Percentiles rank a stretch among this genome's conserved stretches.
These are phyloP conservation scores for Chytridium lagenaria DNA, from an alignment of 371 early-diverging fungal genomes.

Conservation along the genomic window DNA sequence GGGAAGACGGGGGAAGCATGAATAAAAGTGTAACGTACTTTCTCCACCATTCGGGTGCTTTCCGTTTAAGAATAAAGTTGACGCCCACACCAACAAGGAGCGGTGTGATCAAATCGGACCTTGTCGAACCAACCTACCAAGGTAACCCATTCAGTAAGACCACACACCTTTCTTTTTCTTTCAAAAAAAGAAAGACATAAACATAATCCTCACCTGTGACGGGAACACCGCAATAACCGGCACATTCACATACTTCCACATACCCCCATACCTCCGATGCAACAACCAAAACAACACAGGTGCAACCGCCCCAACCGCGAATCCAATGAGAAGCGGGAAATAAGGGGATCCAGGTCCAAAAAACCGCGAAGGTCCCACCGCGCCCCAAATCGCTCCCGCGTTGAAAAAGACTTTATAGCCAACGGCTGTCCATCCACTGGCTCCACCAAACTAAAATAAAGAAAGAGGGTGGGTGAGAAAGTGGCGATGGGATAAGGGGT, in stretches of 20 bases:
- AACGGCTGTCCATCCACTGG: slow-evolving; percentile 15
- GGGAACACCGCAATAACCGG: slow-evolving; percentile 24
- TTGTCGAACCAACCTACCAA: background rate
- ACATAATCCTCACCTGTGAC: background rate
- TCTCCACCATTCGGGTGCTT: slow-evolving; percentile 15
- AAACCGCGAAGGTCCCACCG: slow-evolving; percentile 55
- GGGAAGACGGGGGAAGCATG: background rate
- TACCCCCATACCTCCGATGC: slow-evolving; percentile 5
- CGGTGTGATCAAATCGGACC: slow-evolving; percentile 33
- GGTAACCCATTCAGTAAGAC: background rate
- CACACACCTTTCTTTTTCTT: too few relatives aligned
- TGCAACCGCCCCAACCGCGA: slow-evolving; percentile 42
- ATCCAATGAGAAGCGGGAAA: slow-evolving; percentile 34
- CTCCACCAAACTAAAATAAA: slow-evolving; percentile 1
- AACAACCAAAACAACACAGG: slow-evolving; percentile 27
- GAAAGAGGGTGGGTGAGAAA: background rate
- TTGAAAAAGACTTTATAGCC: slow-evolving; percentile 24
- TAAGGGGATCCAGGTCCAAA: slow-evolving; percentile 45
- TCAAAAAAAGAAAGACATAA: background rate
- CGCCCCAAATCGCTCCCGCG: too few relatives aligned
- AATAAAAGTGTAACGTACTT: background rate
- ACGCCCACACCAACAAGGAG: slow-evolving; percentile 20
- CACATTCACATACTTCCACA: slow-evolving; percentile 33
- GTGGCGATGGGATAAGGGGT: background rate
- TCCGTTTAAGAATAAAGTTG: slow-evolving; percentile 24